Conservation (phyloP, 2,329 filamentous ascomycete species). For the Macrophomina pseudophaseolina region DNA sequence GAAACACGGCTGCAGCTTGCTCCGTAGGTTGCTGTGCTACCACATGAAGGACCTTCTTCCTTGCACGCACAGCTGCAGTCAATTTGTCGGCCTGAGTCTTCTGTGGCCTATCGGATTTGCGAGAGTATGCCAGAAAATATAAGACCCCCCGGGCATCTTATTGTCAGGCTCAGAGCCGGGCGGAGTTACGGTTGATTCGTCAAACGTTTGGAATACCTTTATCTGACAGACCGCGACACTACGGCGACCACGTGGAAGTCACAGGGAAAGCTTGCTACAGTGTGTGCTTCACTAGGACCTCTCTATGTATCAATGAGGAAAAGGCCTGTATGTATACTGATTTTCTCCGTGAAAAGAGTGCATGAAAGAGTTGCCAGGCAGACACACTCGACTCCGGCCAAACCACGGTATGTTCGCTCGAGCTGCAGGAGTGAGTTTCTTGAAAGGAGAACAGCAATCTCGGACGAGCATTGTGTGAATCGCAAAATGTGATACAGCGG, state of each 20-base stretch:
- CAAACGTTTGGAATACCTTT: neutral
- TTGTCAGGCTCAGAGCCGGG: neutral
- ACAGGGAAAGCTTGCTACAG: too few relatives aligned
- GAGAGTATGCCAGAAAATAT: neutral
- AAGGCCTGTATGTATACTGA: too few relatives aligned
- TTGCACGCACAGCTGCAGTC: neutral
- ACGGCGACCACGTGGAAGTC: too few relatives aligned
- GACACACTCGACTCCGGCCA: too few relatives aligned
- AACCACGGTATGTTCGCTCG: neutral
- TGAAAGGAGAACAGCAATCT: neutral
- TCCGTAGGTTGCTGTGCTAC: neutral
- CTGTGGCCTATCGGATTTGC: neutral
- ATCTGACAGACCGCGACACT: too few relatives aligned
- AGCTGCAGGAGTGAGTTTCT: neutral
- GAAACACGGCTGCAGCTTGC: neutral
- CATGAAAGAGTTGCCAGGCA: too few relatives aligned
- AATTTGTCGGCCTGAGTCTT: neutral
- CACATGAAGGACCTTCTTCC: neutral
- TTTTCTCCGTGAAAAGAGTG: too few relatives aligned
- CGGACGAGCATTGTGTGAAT: neutral
- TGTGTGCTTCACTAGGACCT: neutral
- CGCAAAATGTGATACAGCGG: constrained; percentile 1
- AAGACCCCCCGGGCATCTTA: neutral
- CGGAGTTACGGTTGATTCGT: neutral
- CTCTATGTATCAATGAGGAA: too few relatives aligned